Evolutionary conservation across 768 basidiomycete species (phyloP), one percentile per base, ranked within the genome.

Genomic region (Russula abietina): DNA sequence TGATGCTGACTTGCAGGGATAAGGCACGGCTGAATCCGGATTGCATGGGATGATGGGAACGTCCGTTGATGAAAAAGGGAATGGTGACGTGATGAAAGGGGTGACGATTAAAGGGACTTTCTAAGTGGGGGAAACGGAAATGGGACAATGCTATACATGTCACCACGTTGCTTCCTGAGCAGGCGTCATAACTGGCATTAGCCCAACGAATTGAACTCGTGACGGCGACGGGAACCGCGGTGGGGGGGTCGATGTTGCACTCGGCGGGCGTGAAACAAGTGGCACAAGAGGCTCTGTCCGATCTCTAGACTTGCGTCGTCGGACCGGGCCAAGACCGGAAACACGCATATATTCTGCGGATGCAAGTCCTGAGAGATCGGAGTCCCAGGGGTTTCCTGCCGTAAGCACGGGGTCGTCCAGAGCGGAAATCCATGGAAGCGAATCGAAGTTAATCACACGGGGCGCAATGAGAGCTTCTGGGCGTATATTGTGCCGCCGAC

Each of bases 171-270:
- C n/a, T 51, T 49, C 45, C 24, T 39, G 39, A 26, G 38, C 55
- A 33, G 67, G 67, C 45, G 67, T 67, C 67, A 62, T 66, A 28
- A 55, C 59, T 22, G 67, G 67, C 67, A 68, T 68, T 33, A 68
- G 54, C 26, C 65, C 65, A 46, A 60, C 41, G 53, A 68, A 68
- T 39, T 62, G 55, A 30, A 67, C 65, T 32, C 65, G 45, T 24
- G 65, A 50, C 5, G 67, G 65, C 0, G 60, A 58, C 28, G 65
- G 59, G 57, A 68, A 64, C 32, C 67, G 67, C 50, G 67, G 67
- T 38, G 67, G 67, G 4, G 67, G 67, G 7, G 67, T 68, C 36
- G 61, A 62, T 22, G 59, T 54, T 58, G 52, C 65, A 48, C 10
- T 39, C 28, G 43, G 50, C 24, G 50, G 30, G 2, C 33, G 48